phyloP scores from a whole-genome alignment of 345 rosid genomes.

The Syzygium oleosum region DNA sequence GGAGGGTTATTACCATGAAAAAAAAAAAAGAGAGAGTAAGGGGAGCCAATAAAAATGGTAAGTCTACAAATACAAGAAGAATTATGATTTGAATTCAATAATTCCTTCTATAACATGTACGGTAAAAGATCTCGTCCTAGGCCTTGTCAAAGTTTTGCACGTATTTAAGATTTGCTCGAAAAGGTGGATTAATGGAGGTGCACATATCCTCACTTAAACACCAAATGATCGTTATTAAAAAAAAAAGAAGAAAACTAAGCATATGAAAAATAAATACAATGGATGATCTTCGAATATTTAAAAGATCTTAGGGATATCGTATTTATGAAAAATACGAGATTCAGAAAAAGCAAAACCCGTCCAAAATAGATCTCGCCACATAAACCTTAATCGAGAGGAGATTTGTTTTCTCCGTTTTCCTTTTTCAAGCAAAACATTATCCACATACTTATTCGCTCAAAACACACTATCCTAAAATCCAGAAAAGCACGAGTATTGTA shows the following conservation, averaged over 20 bases:
- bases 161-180: neutral
- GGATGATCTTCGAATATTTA: neutral
- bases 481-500: neutral
- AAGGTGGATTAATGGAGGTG: rapidly evolving
- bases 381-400: neutral
- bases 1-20: too few relatives aligned
- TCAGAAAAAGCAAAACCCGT: rapidly evolving
- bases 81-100: neutral
- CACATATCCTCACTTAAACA: rapidly evolving
- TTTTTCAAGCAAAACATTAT: too few relatives aligned
- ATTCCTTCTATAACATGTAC: neutral
- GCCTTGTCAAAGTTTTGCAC: neutral
- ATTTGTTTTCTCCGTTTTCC: too few relatives aligned
- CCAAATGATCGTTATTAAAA: rapidly evolving
- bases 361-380: neutral
- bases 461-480: neutral
- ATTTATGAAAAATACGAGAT: neutral
- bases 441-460: too few relatives aligned
- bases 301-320: neutral
- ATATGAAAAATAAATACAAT: neutral
- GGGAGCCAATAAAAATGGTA: neutral
- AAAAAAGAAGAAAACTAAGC: neutral
- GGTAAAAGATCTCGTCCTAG: neutral
- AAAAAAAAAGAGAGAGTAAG: neutral
- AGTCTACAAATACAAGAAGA: neutral